These are phyloP conservation scores for Termitomyces sp. DNA, from an alignment of 768 basidiomycete genomes.

Conservation along the genomic window DNA sequence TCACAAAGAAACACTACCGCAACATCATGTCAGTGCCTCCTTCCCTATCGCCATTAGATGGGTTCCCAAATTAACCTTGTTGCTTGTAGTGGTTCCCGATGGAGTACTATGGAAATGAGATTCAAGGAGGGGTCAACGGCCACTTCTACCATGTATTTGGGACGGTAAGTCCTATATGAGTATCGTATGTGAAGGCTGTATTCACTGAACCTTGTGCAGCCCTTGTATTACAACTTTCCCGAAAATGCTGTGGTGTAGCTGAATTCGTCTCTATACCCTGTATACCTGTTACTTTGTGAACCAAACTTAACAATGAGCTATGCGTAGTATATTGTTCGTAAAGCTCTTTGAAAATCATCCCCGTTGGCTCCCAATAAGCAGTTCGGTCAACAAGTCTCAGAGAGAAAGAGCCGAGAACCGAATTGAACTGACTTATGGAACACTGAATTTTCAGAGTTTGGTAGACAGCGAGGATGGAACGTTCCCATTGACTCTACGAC, in stretches of 20 bases:
- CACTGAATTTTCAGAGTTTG: not conserved
- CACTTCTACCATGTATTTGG: constrained; percentile 77
- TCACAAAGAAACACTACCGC: constrained; percentile 59
- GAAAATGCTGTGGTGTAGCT: constrained; percentile 33
- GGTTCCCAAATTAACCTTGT: not conserved
- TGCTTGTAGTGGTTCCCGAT: constrained; percentile 65
- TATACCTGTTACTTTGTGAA: not conserved
- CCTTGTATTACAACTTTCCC: constrained; percentile 50
- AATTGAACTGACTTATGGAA: not conserved
- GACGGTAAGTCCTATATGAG: constrained; percentile 39
- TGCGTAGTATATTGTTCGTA: not conserved
- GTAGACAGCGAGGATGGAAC: not conserved
- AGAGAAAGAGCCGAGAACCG: not conserved
- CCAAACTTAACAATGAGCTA: no score
- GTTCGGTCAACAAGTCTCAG: no score
- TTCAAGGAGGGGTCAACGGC: constrained; percentile 54
- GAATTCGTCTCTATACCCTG: not conserved
- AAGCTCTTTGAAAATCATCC: not conserved
- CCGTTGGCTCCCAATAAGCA: not conserved
- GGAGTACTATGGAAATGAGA: constrained; percentile 55
- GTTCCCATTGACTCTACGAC: not conserved
- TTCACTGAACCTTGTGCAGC: constrained; percentile 22
- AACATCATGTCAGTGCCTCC: constrained; percentile 47
- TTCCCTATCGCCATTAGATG: not conserved
- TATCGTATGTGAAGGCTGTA: not conserved